Conservation (phyloP, 768 basidiomycete genomes). For the Pisolithus orientalis region DNA sequence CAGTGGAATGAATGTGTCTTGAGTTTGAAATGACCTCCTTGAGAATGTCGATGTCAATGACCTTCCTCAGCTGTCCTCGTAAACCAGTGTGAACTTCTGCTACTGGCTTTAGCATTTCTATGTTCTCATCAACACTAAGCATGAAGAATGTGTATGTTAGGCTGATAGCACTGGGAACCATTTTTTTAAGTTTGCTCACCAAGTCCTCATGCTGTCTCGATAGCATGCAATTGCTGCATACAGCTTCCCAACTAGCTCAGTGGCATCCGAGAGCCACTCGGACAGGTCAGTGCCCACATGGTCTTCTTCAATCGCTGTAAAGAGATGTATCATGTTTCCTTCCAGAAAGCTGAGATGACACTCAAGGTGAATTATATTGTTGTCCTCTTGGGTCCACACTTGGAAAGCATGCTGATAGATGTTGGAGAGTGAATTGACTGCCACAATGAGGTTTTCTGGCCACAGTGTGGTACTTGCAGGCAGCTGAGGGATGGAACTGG, state of each 20-base stretch:
- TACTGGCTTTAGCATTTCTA: too few species aligned
- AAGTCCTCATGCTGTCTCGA: too few species aligned
- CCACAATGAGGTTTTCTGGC: constrained; percentile 1
- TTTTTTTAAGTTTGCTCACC: too few species aligned
- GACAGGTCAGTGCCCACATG: neutral
- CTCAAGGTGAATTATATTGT: neutral
- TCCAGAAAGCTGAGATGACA: neutral
- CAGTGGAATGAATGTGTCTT: neutral
- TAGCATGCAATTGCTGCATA: too few species aligned
- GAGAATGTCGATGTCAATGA: too few species aligned
- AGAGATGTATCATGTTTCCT: neutral
- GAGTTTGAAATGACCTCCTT: neutral
- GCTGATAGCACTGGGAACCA: too few species aligned
- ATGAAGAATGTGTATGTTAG: too few species aligned
- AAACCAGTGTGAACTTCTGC: too few species aligned
- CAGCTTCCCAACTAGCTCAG: neutral
- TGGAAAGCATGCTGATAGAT: neutral
- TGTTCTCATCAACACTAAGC: too few species aligned
- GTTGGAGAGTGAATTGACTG: neutral
- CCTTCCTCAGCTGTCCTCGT: too few species aligned
- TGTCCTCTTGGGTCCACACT: constrained; percentile 2
- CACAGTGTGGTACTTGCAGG: neutral
- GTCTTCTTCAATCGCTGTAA: constrained; percentile 4
- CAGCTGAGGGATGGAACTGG: too few species aligned
- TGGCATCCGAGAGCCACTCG: neutral